phyloP scores from a whole-genome alignment of 352 stramenopile genomes.

The Plasmopara viticola region DNA sequence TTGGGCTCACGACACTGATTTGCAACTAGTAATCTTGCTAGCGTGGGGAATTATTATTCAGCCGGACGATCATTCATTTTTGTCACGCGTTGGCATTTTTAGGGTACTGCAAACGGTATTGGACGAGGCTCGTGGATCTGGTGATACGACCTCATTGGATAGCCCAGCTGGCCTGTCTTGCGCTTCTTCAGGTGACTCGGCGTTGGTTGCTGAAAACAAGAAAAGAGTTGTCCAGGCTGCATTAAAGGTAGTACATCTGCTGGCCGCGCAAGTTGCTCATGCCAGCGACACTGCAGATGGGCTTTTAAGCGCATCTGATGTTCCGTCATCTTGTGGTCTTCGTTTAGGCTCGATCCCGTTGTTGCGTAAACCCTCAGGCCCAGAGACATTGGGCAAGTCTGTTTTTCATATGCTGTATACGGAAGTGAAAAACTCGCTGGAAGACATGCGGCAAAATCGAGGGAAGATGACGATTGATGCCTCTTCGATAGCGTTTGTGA shows the following conservation, averaged over 20 bases:
- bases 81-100: constrained; percentile 87
- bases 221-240: constrained; percentile 83
- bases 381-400: constrained; percentile 84
- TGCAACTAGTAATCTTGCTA: constrained; percentile 78
- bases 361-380: constrained; percentile 75
- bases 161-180: constrained; percentile 10
- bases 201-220: constrained; percentile 38
- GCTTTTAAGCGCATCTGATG: constrained; percentile 46
- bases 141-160: constrained; percentile 28
- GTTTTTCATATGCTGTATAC: constrained; percentile 90
- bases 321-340: constrained; percentile 36
- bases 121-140: constrained; percentile 68
- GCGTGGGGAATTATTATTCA: constrained; percentile 86
- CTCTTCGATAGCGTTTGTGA: constrained; percentile 21
- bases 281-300: constrained; percentile 58
- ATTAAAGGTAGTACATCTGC: constrained; percentile 81
- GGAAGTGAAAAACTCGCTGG: constrained; percentile 81
- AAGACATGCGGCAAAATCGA: constrained; percentile 51
- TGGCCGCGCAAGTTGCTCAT: constrained; percentile 84
- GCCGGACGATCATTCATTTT: constrained; percentile 84
- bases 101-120: constrained; percentile 86
- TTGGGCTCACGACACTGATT: constrained; percentile 69
- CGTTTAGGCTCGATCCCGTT: constrained; percentile 67
- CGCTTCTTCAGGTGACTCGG: constrained; percentile 31
- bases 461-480: constrained; percentile 11